phyloP scores from a whole-genome alignment of 306 rosid genomes.

The Prunus campanulata region DNA sequence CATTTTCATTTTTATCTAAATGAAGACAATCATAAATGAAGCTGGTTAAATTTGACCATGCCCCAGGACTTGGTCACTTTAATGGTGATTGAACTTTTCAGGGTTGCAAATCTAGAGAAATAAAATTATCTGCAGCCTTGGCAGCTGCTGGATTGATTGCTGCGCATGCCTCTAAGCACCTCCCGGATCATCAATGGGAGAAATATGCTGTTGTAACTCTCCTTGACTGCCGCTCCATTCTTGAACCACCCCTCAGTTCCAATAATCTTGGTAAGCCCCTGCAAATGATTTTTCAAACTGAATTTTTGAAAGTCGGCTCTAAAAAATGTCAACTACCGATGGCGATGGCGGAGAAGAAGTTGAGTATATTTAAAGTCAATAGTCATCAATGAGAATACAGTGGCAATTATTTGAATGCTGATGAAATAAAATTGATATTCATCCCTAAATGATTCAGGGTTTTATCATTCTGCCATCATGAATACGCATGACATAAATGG shows the following conservation, averaged over 20 bases:
- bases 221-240: constrained; percentile 73
- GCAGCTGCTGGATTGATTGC: constrained; percentile 87
- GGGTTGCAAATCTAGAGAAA: constrained; percentile 80
- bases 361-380: background rate
- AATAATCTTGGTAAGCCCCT: constrained; percentile 56
- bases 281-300: background rate
- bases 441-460: constrained; percentile 42
- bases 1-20: background rate
- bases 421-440: background rate
- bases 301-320: background rate
- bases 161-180: constrained; percentile 47
- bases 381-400: background rate
- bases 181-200: constrained; percentile 55
- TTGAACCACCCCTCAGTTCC: constrained; percentile 63
- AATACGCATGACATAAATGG: constrained; percentile 75
- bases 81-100: constrained; percentile 26
- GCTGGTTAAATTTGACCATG: background rate
- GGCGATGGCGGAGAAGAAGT: too few species aligned
- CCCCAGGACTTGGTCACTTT: background rate
- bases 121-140: constrained; percentile 67
- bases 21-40: background rate
- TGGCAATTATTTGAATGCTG: background rate
- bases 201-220: constrained; percentile 86
- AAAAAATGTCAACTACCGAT: too few species aligned
- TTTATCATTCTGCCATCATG: constrained; percentile 85